A percentile compares a stretch with the other conserved stretches of the same genome.
These are phyloP conservation scores for Perkinsela sp. DNA, from an alignment of 208 protist genomes.

Conservation along the genomic window DNA sequence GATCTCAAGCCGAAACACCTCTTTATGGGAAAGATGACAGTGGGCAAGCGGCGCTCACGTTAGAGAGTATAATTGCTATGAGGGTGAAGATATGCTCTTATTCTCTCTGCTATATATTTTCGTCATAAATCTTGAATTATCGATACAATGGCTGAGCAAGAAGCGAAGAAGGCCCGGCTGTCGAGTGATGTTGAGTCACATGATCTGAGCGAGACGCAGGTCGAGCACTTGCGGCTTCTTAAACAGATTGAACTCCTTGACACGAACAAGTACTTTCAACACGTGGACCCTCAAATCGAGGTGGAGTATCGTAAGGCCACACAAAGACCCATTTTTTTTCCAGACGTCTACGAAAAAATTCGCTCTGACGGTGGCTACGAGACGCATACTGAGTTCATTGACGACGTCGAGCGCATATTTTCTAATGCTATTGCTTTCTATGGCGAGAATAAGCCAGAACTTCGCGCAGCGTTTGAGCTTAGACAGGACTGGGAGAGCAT, in stretches of 20 bases:
- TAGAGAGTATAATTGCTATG: not conserved
- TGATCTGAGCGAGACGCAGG: too few relatives aligned
- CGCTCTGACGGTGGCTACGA: not conserved
- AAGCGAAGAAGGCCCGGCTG: too few relatives aligned
- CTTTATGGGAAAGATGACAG: conserved; percentile 86
- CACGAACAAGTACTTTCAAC: not conserved
- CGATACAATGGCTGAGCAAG: too few relatives aligned
- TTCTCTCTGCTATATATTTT: too few relatives aligned
- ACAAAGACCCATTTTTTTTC: not conserved
- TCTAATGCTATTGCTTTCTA: not conserved
- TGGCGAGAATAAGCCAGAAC: not conserved
- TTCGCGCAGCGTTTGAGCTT: not conserved
- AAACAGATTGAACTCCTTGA: not conserved
- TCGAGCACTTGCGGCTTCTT: not conserved
- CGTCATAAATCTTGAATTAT: too few relatives aligned
- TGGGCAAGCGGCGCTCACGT: conserved; percentile 3
- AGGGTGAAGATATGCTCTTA: too few relatives aligned
- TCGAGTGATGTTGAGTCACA: too few relatives aligned
- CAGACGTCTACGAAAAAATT: not conserved
- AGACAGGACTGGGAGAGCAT: not conserved
- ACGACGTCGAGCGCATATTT: not conserved
- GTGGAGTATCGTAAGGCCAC: not conserved
- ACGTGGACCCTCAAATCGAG: not conserved
- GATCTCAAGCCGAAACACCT: conserved; percentile 88
- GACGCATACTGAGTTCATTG: not conserved